Conservation (phyloP, 345 rosid species). For the Euphorbia tirucalli region DNA sequence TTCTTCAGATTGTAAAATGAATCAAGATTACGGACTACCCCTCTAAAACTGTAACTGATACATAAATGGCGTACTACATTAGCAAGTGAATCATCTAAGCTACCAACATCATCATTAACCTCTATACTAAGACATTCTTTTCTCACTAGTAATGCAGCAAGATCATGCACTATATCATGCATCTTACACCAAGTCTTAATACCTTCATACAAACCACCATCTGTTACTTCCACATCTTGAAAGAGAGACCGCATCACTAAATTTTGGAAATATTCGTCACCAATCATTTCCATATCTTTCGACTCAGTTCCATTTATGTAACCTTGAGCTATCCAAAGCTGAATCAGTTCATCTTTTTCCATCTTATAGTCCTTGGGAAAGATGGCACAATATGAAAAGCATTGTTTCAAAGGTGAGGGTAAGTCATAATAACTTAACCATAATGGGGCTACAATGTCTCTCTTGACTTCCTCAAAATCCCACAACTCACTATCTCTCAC, state of each 20-base stretch:
- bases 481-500: constrained; percentile 15
- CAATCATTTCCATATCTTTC: not conserved
- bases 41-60: not conserved
- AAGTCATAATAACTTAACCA: constrained; percentile 13
- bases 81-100: not conserved
- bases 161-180: constrained; percentile 1
- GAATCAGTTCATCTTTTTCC: not conserved
- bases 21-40: not conserved
- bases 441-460: constrained; percentile 5
- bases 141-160: not conserved
- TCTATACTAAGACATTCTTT: not conserved
- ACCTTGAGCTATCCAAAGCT: constrained; percentile 5
- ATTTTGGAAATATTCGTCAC: not conserved
- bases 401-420: not conserved
- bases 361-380: not conserved
- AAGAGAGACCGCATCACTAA: not conserved
- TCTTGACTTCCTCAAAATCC: constrained; percentile 15
- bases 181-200: not conserved
- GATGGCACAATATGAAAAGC: not conserved
- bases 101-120: not conserved
- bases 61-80: not conserved
- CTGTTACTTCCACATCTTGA: not conserved
- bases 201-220: not conserved
- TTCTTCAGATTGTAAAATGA: not conserved
- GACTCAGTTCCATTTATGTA: not conserved